Evolutionary conservation across 192 early-diverging fungal genomes (phyloP).

Genomic region (Mortierella alpina): DNA sequence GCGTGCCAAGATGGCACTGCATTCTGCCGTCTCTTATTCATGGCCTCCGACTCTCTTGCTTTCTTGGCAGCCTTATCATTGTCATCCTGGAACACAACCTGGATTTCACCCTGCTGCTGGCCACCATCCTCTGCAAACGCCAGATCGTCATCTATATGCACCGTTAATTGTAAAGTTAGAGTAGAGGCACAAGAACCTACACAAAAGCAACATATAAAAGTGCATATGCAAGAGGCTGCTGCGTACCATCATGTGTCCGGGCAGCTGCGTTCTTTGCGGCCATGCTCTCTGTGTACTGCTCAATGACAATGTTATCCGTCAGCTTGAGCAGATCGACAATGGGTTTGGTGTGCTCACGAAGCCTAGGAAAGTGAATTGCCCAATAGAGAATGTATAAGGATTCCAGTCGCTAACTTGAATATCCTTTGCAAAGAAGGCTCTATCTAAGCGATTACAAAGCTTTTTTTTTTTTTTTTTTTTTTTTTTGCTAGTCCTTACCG

Average conservation of each 20-base stretch:
- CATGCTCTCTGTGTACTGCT: conserved; percentile 57
- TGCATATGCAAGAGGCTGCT: not conserved
- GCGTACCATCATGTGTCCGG: conserved; percentile 49
- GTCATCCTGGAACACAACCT: conserved; percentile 79
- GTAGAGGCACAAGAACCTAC: not conserved
- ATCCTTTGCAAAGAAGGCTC: too few relatives aligned
- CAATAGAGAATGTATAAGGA: not conserved
- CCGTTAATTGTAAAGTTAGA: not conserved
- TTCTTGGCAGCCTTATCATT: conserved; percentile 71
- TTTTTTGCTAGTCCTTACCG: conserved; percentile 20
- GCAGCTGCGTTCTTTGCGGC: conserved; percentile 48
- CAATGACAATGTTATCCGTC: conserved; percentile 59
- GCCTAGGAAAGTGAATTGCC: conserved; percentile 26
- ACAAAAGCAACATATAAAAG: not conserved
- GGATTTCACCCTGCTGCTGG: conserved; percentile 69
- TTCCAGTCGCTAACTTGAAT: too few relatives aligned
- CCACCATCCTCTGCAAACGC: conserved; percentile 75
- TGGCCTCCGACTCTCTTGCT: conserved; percentile 71
- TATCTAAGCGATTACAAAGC: not conserved
- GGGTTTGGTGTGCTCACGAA: conserved; percentile 76
- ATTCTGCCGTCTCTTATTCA: conserved; percentile 78
- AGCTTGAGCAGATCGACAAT: conserved; percentile 79
- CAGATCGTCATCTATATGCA: conserved; percentile 65
- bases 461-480: not conserved
- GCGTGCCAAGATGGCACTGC: conserved; percentile 84